Conservation (phyloP, 1,284 basidiomycete species). For the Leccinum olivaceoglutinosum region DNA sequence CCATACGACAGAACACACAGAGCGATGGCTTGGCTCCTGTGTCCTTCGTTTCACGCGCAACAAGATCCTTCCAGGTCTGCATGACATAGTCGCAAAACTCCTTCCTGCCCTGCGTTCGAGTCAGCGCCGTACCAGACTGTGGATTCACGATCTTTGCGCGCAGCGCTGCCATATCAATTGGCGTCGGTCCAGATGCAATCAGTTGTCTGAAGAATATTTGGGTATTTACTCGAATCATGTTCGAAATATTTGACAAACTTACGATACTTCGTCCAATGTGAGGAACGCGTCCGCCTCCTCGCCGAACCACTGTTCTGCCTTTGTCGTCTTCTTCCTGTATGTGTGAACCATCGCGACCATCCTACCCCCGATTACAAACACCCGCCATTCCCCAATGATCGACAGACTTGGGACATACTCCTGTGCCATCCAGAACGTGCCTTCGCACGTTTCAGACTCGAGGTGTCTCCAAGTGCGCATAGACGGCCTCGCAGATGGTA, state of each 20-base stretch:
- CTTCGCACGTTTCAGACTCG: rapidly evolving
- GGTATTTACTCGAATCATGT: not conserved
- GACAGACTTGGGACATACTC: not conserved
- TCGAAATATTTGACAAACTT: not conserved
- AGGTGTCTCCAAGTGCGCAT: not conserved
- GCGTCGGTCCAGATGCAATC: not conserved
- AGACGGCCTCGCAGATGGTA: not conserved
- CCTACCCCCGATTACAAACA: not conserved
- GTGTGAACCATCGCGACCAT: not conserved
- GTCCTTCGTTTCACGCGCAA: not conserved
- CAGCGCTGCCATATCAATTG: not conserved
- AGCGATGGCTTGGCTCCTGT: not conserved
- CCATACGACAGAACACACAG: not conserved
- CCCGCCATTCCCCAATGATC: not conserved
- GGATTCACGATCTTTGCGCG: not conserved
- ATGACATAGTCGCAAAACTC: not conserved
- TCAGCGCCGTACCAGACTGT: not conserved
- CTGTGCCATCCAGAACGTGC: constrained; percentile 3
- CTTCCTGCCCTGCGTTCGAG: not conserved
- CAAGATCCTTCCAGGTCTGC: not conserved
- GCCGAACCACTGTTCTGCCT: not conserved
- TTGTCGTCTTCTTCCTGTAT: not conserved
- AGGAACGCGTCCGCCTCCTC: not conserved
- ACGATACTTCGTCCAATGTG: not conserved
- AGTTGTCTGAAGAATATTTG: not conserved